Evolutionary conservation across 495 filamentous ascomycete genomes (phyloP).

Genomic region (Baudoinia panamericana): DNA sequence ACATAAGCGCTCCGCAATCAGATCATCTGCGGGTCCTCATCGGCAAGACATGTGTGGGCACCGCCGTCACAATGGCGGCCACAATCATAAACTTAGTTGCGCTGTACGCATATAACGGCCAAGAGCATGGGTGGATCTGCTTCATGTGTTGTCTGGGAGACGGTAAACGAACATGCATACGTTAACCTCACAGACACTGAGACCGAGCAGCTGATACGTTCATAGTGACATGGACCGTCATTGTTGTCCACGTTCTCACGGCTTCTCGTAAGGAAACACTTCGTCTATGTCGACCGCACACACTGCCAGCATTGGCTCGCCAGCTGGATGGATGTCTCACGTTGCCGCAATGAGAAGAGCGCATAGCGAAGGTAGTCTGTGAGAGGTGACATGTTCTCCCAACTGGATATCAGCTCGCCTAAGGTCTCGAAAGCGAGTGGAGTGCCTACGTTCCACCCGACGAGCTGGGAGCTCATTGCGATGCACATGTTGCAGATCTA

Average conservation of each 20-base stretch:
- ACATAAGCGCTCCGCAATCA: not conserved
- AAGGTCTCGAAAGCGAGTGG: too few species aligned
- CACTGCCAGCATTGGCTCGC: not conserved
- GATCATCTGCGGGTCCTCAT: conserved; percentile 1
- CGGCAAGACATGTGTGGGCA: conserved; percentile 7
- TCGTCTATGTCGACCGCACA: too few species aligned
- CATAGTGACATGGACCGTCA: conserved; percentile 4
- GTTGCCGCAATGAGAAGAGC: conserved; percentile 1
- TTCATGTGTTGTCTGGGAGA: conserved; percentile 29
- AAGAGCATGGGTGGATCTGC: conserved; percentile 30
- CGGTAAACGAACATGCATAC: too few species aligned
- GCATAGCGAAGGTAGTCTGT: too few species aligned
- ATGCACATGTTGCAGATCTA: too few species aligned
- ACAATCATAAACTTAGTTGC: not conserved
- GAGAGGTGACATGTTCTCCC: not conserved
- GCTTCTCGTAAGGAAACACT: too few species aligned
- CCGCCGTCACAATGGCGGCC: conserved; percentile 18
- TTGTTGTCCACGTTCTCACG: conserved; percentile 1
- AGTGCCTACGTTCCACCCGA: too few species aligned
- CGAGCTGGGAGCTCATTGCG: too few species aligned
- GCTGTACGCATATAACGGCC: conserved; percentile 16
- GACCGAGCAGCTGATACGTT: not conserved
- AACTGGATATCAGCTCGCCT: too few species aligned
- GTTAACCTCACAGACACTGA: not conserved
- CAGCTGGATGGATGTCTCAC: not conserved